These are phyloP conservation scores for Coemansia erecta DNA, from an alignment of 192 early-diverging fungal genomes.

Conservation along the genomic window DNA sequence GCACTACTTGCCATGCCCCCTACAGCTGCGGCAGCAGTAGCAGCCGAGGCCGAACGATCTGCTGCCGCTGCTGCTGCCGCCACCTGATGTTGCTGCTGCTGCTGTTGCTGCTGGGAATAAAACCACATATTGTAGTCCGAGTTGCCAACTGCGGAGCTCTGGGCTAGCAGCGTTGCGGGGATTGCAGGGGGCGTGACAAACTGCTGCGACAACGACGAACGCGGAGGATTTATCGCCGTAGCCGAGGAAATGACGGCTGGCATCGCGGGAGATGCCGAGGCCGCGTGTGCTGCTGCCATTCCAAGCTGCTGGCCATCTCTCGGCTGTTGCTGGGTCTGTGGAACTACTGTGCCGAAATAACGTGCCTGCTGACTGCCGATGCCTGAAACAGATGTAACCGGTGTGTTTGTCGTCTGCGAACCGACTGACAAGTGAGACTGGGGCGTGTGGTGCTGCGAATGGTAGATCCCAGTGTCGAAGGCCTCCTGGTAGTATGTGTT, in stretches of 20 bases:
- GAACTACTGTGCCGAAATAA: conserved; percentile 5
- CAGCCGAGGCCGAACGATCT: conserved; percentile 26
- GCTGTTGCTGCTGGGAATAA: conserved; percentile 47
- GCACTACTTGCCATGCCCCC: conserved; percentile 31
- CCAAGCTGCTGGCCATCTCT: conserved; percentile 24
- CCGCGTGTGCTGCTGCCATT: conserved; percentile 15
- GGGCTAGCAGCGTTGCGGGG: conserved; percentile 44
- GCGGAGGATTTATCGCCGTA: conserved; percentile 15
- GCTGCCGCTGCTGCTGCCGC: conserved; percentile 12
- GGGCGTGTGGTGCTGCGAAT: conserved; percentile 16
- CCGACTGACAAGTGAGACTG: conserved; percentile 16
- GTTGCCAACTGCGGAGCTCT: conserved; percentile 26
- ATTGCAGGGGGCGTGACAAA: conserved; percentile 40
- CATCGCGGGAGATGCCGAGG: conserved; percentile 10
- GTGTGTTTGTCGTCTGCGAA: conserved; percentile 14
- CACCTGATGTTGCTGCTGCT: conserved; percentile 6
- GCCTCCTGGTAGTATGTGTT: conserved; percentile 17
- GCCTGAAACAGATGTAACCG: conserved; percentile 12
- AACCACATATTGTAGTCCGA: conserved; percentile 46
- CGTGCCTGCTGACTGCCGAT: conserved; percentile 13
- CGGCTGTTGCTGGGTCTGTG: conserved; percentile 7
- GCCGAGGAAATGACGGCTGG: conserved; percentile 9
- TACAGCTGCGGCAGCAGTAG: conserved; percentile 9
- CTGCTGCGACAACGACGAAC: conserved; percentile 26
- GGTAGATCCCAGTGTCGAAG: background rate